Evolutionary conservation across 2,329 filamentous ascomycete species (phyloP).

Genomic region (Fusarium anguioides): DNA sequence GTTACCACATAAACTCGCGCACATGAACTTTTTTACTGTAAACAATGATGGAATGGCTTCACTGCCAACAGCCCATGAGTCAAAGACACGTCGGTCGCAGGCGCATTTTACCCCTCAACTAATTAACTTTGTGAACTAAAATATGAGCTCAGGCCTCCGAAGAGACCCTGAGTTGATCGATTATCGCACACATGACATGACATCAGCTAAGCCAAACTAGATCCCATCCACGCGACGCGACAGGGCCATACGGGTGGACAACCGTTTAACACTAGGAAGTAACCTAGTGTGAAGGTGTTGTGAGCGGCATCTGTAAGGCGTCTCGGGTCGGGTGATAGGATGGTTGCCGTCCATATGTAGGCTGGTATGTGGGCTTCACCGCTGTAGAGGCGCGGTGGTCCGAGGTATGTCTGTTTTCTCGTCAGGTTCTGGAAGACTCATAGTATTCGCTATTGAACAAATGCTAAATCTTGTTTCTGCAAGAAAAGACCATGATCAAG

Average conservation of each 20-base stretch:
- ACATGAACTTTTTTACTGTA: conserved; percentile 5
- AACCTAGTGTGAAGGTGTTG: conserved; percentile 14
- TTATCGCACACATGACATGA: conserved; percentile 31
- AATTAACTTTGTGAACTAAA: too few relatives aligned
- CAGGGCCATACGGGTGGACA: conserved; percentile 25
- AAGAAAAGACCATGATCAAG: conserved; percentile 8
- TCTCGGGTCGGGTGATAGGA: not conserved
- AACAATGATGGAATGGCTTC: conserved; percentile 16
- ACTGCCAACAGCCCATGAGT: conserved; percentile 13
- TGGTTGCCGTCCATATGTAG: not conserved
- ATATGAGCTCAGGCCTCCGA: conserved; percentile 12
- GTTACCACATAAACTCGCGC: conserved; percentile 1
- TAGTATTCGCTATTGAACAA: too few relatives aligned
- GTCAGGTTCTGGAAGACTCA: conserved; percentile 25
- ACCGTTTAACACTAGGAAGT: conserved; percentile 19
- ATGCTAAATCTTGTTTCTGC: conserved; percentile 30
- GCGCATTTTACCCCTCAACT: conserved; percentile 4
- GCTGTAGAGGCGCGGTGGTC: conserved; percentile 26
- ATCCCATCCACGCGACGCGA: conserved; percentile 25
- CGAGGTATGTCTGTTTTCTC: conserved; percentile 27
- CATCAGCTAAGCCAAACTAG: conserved; percentile 24
- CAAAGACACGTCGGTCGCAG: conserved; percentile 20
- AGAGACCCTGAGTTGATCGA: conserved; percentile 18
- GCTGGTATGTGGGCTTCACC: conserved; percentile 29
- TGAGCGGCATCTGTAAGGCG: not conserved